phyloP scores from a whole-genome alignment of 805 yeast species.

The Wickerhamiella qilinensis region DNA sequence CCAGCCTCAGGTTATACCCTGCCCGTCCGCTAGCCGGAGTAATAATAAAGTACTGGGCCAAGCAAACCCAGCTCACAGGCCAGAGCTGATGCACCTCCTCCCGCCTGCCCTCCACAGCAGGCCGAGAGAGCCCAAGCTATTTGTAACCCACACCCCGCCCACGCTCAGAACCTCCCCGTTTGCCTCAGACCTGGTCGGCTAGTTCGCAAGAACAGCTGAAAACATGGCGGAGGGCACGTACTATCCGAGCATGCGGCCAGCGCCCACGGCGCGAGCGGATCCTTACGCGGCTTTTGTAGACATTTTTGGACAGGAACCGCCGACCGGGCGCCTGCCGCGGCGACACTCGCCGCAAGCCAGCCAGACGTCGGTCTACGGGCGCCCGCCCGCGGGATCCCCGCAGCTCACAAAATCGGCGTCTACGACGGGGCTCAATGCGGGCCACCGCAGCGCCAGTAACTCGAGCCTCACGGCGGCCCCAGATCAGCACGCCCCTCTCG shows the following conservation, averaged over 20 bases:
- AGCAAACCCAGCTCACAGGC: too few relatives aligned
- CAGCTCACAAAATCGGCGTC: constrained; percentile 1
- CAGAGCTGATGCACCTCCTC: too few relatives aligned
- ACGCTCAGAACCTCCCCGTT: not conserved
- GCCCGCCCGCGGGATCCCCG: too few relatives aligned
- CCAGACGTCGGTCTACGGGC: not conserved
- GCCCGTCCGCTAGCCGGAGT: too few relatives aligned
- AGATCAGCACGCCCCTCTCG: too few relatives aligned
- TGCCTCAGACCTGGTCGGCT: not conserved
- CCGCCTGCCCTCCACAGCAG: too few relatives aligned
- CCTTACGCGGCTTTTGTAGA: constrained; percentile 20
- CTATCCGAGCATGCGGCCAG: constrained; percentile 3
- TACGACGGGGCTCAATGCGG: not conserved
- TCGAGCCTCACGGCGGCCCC: not conserved
- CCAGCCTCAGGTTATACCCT: too few relatives aligned
- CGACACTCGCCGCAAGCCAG: constrained; percentile 1
- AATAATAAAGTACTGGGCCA: too few relatives aligned
- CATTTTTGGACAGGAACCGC: constrained; percentile 22
- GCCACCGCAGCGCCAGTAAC: not conserved
- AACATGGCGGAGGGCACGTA: constrained; percentile 5
- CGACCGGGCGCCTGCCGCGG: constrained; percentile 19
- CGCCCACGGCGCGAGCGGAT: constrained; percentile 1
- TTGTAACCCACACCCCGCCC: not conserved
- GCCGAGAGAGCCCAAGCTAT: too few relatives aligned
- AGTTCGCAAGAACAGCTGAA: not conserved